These are phyloP conservation scores for Clitoria ternatea DNA, from an alignment of 306 rosid genomes.

Conservation along the genomic window DNA sequence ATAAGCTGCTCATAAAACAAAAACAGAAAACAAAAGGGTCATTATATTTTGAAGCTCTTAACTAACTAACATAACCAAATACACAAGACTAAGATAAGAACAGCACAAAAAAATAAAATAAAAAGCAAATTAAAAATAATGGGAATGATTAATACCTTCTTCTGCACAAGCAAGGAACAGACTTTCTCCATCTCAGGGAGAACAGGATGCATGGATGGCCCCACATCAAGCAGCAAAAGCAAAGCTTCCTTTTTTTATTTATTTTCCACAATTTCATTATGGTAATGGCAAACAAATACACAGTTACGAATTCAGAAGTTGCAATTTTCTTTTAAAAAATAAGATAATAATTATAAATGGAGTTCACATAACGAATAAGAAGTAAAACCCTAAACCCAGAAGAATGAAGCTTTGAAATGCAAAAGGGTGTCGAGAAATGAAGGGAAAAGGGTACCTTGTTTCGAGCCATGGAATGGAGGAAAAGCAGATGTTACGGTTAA, in stretches of 20 bases:
- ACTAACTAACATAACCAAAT: neutral
- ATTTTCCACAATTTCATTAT: neutral
- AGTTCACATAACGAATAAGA: neutral
- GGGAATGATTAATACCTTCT: conserved; percentile 49
- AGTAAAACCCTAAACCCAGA: conserved; percentile 32
- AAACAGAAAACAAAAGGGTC: neutral
- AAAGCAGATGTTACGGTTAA: too few relatives aligned
- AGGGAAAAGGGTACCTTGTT: conserved; percentile 46
- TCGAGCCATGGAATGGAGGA: conserved; percentile 64
- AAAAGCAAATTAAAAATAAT: neutral
- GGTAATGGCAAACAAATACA: neutral
- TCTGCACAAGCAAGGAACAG: conserved; percentile 64
- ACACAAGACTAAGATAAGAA: neutral
- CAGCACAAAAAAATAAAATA: neutral
- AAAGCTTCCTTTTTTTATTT: conserved; percentile 61
- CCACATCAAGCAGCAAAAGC: conserved; percentile 84
- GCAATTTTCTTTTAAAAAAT: neutral
- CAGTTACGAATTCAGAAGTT: neutral
- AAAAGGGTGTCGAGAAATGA: neutral
- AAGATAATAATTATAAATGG: neutral
- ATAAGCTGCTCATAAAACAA: conserved; percentile 50
- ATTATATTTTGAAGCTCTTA: neutral
- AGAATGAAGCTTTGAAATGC: neutral
- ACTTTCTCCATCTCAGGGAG: conserved; percentile 74
- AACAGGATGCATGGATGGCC: conserved; percentile 79